Evolutionary conservation across 1,284 basidiomycete genomes (phyloP), one percentile per base, ranked within the genome.

Genomic region (Microbotryomycetes sp.): DNA sequence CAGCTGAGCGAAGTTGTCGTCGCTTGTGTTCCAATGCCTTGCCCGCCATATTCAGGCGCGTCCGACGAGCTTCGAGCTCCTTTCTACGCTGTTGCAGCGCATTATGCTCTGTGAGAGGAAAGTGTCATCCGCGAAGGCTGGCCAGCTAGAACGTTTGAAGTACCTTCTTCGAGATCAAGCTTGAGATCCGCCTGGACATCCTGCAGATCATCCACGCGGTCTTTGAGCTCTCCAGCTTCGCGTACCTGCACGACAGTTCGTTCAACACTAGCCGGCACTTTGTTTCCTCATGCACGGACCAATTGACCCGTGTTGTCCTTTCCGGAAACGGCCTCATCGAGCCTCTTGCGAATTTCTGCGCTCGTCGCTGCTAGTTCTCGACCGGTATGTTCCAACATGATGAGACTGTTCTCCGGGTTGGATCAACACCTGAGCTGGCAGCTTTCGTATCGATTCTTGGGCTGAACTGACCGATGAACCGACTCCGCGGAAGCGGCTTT

Each of bases 141-240:
- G n/a, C n/a, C n/a, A n/a, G n/a, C n/a, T n/a, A n/a, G n/a, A n/a
- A n/a, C n/a, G n/a, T n/a, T n/a, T n/a, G n/a, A n/a, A n/a, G n/a
- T 46, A 64, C 62, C 49, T 0, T 64, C 57, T 1, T 23, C 29
- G 4, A 62, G n/a, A 4, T 67, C 65, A 4, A 35, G 35, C 11
- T 41, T 26, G 7, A 59, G 51, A 1, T 56, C 56, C 21, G 51
- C 56, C 24, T 47, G 47, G 15, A 62, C 63, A 13, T 23, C 52
- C 16, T 54, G 52, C 4, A 67, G 31, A 24, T 67, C 66, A 4
- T 60, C 58, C 1, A 67, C 56, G 7, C 49, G 24, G 30, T 65
- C 63, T 28, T 31, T 26, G n/a, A 57, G 23, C 27, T 67, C 66
- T 0, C 46, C 58, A 2, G 24, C 45, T 16, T 60, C 60, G 5